Conservation (phyloP, 2,329 filamentous ascomycete genomes). For the Didymosphaeria variabile region DNA sequence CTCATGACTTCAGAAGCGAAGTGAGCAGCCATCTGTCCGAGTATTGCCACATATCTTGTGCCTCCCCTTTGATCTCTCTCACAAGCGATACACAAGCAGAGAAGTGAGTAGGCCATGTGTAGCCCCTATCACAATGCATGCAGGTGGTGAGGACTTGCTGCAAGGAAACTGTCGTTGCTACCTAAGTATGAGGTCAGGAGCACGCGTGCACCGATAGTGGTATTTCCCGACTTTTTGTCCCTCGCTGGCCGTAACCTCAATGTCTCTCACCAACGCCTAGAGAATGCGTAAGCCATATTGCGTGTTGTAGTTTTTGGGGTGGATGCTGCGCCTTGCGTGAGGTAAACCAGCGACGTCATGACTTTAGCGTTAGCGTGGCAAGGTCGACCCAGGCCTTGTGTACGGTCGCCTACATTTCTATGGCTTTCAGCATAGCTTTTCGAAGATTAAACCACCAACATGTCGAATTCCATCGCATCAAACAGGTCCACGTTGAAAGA, state of each 20-base stretch:
- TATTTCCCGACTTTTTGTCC: too few relatives aligned
- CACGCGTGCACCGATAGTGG: too few relatives aligned
- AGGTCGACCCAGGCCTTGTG: neutral
- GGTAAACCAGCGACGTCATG: constrained; percentile 15
- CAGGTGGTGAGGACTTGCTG: too few relatives aligned
- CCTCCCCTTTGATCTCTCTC: too few relatives aligned
- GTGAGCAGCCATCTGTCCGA: too few relatives aligned
- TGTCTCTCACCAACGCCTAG: neutral
- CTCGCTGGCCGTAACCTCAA: neutral
- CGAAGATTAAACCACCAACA: neutral
- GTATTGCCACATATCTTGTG: too few relatives aligned
- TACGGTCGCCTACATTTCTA: neutral
- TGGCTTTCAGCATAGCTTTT: neutral
- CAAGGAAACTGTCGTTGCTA: too few relatives aligned
- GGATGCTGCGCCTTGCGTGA: neutral
- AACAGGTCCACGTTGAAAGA: constrained; percentile 45
- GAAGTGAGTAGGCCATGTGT: too few relatives aligned
- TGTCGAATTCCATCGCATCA: constrained; percentile 34
- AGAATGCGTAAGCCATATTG: neutral
- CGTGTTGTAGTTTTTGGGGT: neutral
- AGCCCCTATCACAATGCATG: too few relatives aligned
- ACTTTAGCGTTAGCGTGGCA: constrained; percentile 15
- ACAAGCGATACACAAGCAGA: too few relatives aligned
- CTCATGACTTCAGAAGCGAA: too few relatives aligned
- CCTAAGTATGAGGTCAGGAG: too few relatives aligned